Conservation (phyloP, 2,329 filamentous ascomycete species). For the Calonectria pteridis region DNA sequence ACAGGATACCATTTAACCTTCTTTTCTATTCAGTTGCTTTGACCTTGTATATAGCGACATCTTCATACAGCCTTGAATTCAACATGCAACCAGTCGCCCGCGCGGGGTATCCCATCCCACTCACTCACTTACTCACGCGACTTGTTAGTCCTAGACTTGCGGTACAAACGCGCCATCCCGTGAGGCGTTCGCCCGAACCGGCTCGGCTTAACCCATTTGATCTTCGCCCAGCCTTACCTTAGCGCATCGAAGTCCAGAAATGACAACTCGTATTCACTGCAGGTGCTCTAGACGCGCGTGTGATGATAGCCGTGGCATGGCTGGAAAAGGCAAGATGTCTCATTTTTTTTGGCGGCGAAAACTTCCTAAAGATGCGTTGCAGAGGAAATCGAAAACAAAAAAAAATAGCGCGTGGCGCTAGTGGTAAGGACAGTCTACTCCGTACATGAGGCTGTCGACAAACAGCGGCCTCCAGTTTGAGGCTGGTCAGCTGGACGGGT, state of each 20-base stretch:
- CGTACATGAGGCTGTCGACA: neutral
- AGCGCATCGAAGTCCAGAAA: neutral
- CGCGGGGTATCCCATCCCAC: too few relatives aligned
- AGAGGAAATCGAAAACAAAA: neutral
- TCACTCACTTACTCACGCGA: too few relatives aligned
- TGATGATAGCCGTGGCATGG: neutral
- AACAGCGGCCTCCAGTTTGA: neutral
- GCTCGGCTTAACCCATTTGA: neutral
- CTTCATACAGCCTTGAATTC: neutral
- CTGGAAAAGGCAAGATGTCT: neutral
- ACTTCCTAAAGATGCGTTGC: neutral
- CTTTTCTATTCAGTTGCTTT: neutral
- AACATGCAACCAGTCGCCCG: neutral
- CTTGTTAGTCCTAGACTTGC: neutral
- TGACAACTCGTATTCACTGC: slow-evolving; percentile 10
- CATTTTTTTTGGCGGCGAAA: neutral
- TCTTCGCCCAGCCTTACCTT: neutral
- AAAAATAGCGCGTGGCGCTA: slow-evolving; percentile 1
- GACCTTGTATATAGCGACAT: neutral
- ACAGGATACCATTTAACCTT: neutral
- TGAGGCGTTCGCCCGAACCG: neutral
- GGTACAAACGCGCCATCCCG: neutral
- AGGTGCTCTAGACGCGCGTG: slow-evolving; percentile 4
- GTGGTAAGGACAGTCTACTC: neutral
- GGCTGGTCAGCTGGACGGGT: rapidly evolving